Conservation (phyloP, 2,329 filamentous ascomycete species). For the Fusarium sp. region DNA sequence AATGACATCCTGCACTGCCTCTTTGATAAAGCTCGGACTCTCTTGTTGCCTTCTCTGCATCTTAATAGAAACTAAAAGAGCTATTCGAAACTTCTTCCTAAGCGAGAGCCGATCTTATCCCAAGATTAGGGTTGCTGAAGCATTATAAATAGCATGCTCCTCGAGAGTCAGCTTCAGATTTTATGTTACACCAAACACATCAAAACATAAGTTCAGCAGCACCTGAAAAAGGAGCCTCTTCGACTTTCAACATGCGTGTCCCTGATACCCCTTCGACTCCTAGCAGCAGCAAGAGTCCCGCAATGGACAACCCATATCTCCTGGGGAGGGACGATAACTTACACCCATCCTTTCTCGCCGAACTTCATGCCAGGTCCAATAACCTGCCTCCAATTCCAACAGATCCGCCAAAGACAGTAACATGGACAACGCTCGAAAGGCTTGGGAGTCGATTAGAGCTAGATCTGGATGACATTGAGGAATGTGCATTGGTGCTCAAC, state of each 20-base stretch:
- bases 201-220: not conserved
- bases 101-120: fast-evolving
- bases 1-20: not conserved
- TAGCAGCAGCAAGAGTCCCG: not conserved
- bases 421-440: no score
- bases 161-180: not conserved
- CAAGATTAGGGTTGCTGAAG: not conserved
- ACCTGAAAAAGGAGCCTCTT: not conserved
- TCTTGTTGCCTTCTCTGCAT: not conserved
- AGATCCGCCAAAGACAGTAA: no score
- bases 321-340: no score
- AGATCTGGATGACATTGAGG: not conserved
- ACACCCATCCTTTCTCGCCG: no score
- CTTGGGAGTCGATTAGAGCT: not conserved
- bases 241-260: not conserved
- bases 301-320: not conserved
- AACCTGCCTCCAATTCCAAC: no score
- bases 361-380: no score
- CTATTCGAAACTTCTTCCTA: not conserved
- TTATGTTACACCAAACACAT: not conserved
- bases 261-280: not conserved
- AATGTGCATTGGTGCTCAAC: not conserved
- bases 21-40: not conserved
- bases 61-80: not conserved
- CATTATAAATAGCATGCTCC: not conserved